phyloP scores from a whole-genome alignment of 2,329 filamentous ascomycete genomes.

The Ophiostoma triangulosporum region DNA sequence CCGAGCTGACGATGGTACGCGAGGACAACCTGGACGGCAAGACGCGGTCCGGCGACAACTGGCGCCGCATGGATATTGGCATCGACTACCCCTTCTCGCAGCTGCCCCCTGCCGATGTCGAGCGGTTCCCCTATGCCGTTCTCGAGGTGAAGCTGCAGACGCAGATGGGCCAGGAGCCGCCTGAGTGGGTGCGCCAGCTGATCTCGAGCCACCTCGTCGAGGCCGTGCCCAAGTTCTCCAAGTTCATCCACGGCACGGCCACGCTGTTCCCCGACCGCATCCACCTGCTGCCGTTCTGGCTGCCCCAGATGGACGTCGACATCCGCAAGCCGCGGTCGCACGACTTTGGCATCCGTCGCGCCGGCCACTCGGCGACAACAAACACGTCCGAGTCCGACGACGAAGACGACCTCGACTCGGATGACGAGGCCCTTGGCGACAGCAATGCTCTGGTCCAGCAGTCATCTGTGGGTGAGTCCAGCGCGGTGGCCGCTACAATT shows the following conservation, averaged over 20 bases:
- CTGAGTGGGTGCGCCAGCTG: slow-evolving; percentile 90
- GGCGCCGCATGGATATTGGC: slow-evolving; percentile 93
- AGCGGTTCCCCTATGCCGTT: slow-evolving; percentile 89
- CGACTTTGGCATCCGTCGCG: slow-evolving; percentile 79
- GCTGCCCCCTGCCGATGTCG: slow-evolving; percentile 69
- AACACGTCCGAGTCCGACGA: slow-evolving; percentile 65
- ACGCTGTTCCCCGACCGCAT: slow-evolving; percentile 78
- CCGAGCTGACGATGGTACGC: slow-evolving; percentile 84
- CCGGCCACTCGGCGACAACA: slow-evolving; percentile 61
- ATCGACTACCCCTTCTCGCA: slow-evolving; percentile 92
- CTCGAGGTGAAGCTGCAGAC: slow-evolving; percentile 97
- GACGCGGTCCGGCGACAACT: slow-evolving; percentile 68
- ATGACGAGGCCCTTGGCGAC: slow-evolving; percentile 52
- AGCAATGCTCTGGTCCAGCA: slow-evolving; percentile 19
- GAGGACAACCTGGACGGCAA: slow-evolving; percentile 88
- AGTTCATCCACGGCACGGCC: slow-evolving; percentile 94
- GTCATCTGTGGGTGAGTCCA: slow-evolving; percentile 25
- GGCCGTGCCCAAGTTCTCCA: slow-evolving; percentile 98
- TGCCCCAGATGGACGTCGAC: slow-evolving; percentile 95
- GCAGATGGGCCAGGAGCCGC: slow-evolving; percentile 84
- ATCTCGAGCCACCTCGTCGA: slow-evolving; percentile 91
- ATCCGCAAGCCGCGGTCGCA: slow-evolving; percentile 86
- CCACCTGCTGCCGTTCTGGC: slow-evolving; percentile 87
- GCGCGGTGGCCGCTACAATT: slow-evolving; percentile 21
- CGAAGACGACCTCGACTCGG: slow-evolving; percentile 39